A percentile compares a stretch with the other conserved stretches of the same genome.
Conservation (phyloP, 176 grass and related monocot genomes). For the Olyra latifolia region DNA sequence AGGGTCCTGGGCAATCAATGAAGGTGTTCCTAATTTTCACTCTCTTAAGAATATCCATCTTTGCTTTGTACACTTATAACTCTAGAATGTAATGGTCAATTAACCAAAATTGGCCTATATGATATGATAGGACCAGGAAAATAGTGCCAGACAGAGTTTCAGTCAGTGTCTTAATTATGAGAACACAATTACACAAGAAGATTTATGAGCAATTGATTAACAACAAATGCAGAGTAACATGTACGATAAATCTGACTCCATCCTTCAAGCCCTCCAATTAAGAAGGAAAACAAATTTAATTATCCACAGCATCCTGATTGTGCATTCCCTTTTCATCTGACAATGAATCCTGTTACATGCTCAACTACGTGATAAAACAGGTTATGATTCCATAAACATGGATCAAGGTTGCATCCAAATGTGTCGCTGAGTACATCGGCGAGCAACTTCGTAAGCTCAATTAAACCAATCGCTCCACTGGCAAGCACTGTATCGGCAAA, state of each 20-base stretch:
- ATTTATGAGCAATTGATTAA: not conserved
- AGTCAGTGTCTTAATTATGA: not conserved
- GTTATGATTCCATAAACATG: not conserved
- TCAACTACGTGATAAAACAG: not conserved
- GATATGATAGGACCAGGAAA: not conserved
- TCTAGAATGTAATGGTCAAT: constrained; percentile 23
- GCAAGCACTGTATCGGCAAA: constrained; percentile 15
- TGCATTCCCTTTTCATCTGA: not conserved
- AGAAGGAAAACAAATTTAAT: not conserved
- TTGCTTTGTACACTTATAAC: not conserved
- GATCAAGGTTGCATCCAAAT: not conserved
- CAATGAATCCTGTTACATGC: not conserved
- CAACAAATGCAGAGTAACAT: constrained; percentile 8
- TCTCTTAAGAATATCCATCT: not conserved
- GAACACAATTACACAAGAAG: not conserved
- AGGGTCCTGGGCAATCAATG: not conserved
- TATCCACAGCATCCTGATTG: not conserved
- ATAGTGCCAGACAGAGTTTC: not conserved
- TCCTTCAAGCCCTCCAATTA: constrained; percentile 7
- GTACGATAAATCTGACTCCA: not conserved
- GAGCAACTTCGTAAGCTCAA: not conserved
- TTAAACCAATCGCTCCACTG: not conserved
- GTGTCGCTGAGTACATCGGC: not conserved
- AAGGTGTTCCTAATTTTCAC: not conserved
- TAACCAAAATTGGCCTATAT: not conserved